Conservation (phyloP, 2,329 filamentous ascomycete species). For the Penicillium carneum region DNA sequence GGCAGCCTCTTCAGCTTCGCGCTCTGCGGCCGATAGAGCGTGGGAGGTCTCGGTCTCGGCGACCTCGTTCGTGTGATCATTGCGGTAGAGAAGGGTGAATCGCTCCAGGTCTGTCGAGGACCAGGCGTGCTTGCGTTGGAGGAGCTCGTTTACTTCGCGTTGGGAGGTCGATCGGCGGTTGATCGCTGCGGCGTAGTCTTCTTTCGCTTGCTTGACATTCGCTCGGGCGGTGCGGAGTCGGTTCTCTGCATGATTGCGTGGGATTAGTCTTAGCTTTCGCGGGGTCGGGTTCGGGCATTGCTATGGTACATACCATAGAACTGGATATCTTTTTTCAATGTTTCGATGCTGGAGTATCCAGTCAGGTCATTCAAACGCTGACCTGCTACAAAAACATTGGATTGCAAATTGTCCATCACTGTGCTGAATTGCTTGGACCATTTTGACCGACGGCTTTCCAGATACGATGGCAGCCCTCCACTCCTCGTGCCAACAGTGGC, state of each 20-base stretch:
- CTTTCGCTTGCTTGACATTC: conserved; percentile 74
- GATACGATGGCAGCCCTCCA: conserved; percentile 45
- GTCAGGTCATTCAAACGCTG: conserved; percentile 92
- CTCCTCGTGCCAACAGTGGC: conserved; percentile 7
- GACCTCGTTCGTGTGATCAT: conserved; percentile 91
- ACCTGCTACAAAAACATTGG: conserved; percentile 81
- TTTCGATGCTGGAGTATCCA: conserved; percentile 89
- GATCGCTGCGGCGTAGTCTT: conserved; percentile 82
- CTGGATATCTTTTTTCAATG: conserved; percentile 79
- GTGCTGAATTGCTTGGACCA: conserved; percentile 68
- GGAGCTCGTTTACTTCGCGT: conserved; percentile 90
- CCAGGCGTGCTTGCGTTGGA: conserved; percentile 95
- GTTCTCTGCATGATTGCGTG: conserved; percentile 54
- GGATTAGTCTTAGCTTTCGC: conserved; percentile 9
- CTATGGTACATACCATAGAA: conserved; percentile 60
- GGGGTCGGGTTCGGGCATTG: too few relatives aligned
- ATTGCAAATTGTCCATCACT: conserved; percentile 88
- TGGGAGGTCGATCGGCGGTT: conserved; percentile 84
- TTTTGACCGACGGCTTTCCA: conserved; percentile 61
- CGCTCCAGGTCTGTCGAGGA: conserved; percentile 84
- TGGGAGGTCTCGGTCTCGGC: conserved; percentile 76
- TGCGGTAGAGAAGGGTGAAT: conserved; percentile 90
- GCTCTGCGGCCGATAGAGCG: conserved; percentile 76
- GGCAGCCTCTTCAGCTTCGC: conserved; percentile 77
- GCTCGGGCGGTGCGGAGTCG: conserved; percentile 63